phyloP scores from a whole-genome alignment of 345 rosid genomes.

The Clarkia xantiana region DNA sequence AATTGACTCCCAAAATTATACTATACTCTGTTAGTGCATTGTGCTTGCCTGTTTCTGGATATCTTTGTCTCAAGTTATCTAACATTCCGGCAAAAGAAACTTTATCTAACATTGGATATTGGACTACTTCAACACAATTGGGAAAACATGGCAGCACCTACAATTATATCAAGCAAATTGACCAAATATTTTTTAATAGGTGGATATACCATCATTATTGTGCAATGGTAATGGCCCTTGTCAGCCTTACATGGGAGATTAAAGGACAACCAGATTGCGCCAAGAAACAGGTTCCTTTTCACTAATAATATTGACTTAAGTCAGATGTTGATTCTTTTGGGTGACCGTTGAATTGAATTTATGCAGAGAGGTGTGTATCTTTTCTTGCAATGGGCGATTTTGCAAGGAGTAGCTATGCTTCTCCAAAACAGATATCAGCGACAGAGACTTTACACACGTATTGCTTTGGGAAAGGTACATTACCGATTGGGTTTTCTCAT shows the following conservation, averaged over 20 bases:
- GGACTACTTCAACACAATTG: no score
- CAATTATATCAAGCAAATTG: not conserved
- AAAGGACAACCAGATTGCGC: conserved; percentile 94
- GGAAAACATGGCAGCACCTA: not conserved
- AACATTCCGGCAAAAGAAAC: no score
- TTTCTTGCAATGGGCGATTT: conserved; percentile 98
- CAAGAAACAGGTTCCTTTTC: conserved; percentile 56
- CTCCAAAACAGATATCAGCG: conserved; percentile 98
- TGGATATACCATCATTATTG: conserved; percentile 98
- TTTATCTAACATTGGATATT: no score
- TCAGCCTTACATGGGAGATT: conserved; percentile 99
- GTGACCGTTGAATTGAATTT: conserved; percentile 2
- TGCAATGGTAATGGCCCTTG: conserved; percentile 94
- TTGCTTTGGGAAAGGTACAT: conserved; percentile 85
- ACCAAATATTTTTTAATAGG: conserved; percentile 33
- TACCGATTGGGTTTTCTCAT: not conserved
- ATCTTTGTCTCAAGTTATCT: no score
- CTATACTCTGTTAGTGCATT: no score
- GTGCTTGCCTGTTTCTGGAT: no score
- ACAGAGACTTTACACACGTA: conserved; percentile 94
- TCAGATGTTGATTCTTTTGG: not conserved
- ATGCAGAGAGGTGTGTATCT: conserved; percentile 92
- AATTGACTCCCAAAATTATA: no score
- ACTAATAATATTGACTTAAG: not conserved
- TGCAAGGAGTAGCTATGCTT: conserved; percentile 99